Evolutionary conservation across 148 eudicot species (phyloP), one percentile per base, ranked within the genome.

Genomic region (Cornus kousa): DNA sequence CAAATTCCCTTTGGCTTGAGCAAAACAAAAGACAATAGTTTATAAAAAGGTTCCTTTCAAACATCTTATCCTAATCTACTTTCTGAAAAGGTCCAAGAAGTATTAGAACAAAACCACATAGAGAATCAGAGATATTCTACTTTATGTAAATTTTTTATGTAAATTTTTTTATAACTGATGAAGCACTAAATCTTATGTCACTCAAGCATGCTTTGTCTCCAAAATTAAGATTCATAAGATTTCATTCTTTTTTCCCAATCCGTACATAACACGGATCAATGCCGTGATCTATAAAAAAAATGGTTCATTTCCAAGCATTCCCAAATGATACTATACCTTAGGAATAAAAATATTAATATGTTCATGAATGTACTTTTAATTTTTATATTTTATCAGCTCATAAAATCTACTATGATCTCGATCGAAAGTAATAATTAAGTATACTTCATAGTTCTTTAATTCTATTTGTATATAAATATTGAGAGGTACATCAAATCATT

Each of bases 41-140:
- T 53, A 53, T 62, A 62, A 62, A n/a, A n/a, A 17, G 17, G 66
- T 62, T 20, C 23, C 23, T 17, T 62, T 20, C 66, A 0, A 62
- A 62, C 23, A 62, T 62, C 66, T 62, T 62, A 62, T 62, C 66
- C 66, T n/a, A 62, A 62, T 62, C 66, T 62, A 62, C 22, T 62
- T 62, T n/a, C 4, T 5, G 11, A 19, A 62, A 20, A 19, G 22
- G 19, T 19, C 66, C 9, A 17, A 62, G 19, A 60, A 20, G 22
- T 60, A 12, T 50, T 4, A 50, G 65, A 62, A n/a, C 66, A 62
- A 62, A n/a, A 7, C 66, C 24, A 62, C 23, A 62, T 17, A 17
- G 66, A 62, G 22, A 62, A 62, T 62, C 19, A n/a, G 66, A 20
- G 8, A 62, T 28, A 28, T 28, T 19, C 23, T 53, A 53, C 59